Evolutionary conservation across 257 asterid genomes (phyloP).

Genomic region (Coffea eugenioides): DNA sequence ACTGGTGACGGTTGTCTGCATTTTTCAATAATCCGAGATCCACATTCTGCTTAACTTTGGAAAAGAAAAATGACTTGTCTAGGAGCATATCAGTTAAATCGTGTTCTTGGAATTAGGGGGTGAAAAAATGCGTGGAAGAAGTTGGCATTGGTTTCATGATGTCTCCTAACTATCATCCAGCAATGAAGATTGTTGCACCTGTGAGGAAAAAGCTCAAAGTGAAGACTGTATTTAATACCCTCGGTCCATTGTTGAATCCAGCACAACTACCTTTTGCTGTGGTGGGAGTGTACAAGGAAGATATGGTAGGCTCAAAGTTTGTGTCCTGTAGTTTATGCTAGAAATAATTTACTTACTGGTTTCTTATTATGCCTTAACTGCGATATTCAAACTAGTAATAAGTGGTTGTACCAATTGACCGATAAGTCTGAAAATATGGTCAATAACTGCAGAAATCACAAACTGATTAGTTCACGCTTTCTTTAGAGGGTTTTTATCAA

Average conservation of each 20-base stretch:
- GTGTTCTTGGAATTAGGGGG: slow-evolving; percentile 43
- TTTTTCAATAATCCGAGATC: neutral
- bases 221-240: slow-evolving; percentile 68
- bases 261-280: slow-evolving; percentile 68
- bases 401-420: neutral
- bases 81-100: neutral
- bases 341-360: neutral
- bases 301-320: slow-evolving; percentile 38
- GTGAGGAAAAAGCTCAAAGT: slow-evolving; percentile 74
- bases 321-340: neutral
- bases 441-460: neutral
- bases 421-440: neutral
- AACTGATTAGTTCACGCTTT: neutral
- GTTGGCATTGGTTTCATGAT: slow-evolving; percentile 92
- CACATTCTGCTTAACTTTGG: neutral
- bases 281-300: slow-evolving; percentile 74
- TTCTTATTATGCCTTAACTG: neutral
- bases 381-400: neutral
- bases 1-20: neutral
- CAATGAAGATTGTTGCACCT: slow-evolving; percentile 74
- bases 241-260: slow-evolving; percentile 84
- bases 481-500: neutral
- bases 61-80: neutral
- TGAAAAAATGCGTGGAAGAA: slow-evolving; percentile 56
- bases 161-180: slow-evolving; percentile 84